Evolutionary conservation across 768 basidiomycete genomes (phyloP).

Genomic region (Pholiota conissans): DNA sequence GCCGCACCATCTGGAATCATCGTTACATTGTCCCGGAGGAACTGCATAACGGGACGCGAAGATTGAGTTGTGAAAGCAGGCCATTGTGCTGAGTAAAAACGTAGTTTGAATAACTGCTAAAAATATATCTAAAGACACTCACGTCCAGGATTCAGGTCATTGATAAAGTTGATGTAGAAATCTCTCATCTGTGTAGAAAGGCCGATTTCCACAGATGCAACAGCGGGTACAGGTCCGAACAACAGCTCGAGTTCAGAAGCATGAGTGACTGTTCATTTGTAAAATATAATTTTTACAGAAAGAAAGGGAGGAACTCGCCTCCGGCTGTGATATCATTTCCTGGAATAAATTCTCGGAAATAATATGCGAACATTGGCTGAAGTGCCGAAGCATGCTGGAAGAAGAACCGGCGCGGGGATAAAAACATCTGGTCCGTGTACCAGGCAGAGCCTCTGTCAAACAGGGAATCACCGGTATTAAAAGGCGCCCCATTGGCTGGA

Average conservation of each 20-base stretch:
- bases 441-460: constrained; percentile 57
- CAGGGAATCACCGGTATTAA: constrained; percentile 59
- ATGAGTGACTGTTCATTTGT: constrained; percentile 44
- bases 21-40: constrained; percentile 53
- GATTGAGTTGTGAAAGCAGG: constrained; percentile 36
- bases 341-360: constrained; percentile 58
- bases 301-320: constrained; percentile 30
- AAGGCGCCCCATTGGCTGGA: constrained; percentile 45
- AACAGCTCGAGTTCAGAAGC: constrained; percentile 48
- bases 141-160: constrained; percentile 58
- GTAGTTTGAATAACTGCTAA: too few relatives aligned
- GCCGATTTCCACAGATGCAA: constrained; percentile 36
- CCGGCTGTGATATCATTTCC: constrained; percentile 48
- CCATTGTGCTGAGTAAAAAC: constrained; percentile 45
- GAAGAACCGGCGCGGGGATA: constrained; percentile 49
- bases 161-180: constrained; percentile 58
- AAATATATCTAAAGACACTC: too few relatives aligned
- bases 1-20: constrained; percentile 51
- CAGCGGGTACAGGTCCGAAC: constrained; percentile 46
- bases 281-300: background rate
- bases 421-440: constrained; percentile 61
- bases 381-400: constrained; percentile 45
- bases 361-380: constrained; percentile 54
- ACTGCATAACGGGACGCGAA: constrained; percentile 44
- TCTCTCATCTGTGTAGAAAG: constrained; percentile 50